Base-by-base conservation (phyloP, 805 yeast species). In the Zygosaccharomyces gambellarensis region DNA sequence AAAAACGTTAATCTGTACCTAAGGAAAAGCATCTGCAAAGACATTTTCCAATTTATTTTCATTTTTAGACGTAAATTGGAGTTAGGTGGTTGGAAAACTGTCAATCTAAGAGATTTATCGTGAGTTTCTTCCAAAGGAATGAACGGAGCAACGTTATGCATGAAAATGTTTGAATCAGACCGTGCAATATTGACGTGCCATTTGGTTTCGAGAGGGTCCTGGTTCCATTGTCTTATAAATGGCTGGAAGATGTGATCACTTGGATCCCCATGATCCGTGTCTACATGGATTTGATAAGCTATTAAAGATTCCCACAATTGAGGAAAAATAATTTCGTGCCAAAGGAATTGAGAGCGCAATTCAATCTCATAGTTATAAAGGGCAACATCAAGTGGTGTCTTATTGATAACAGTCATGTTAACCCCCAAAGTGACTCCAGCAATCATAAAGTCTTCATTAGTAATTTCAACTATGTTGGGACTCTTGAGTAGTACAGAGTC, bases 1-100 rank as follows among this genome's bases (percentile, higher is more conserved):
- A 87, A 83, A 36, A 85, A 70, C 1, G 87, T 80, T 11, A 92
- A 74, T 59, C 99, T 75, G 65, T 86, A 92, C 48, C 95, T 74
- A 56, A 90, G 71, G 4, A 87, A 83, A 42, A 90, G 67, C 54
- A 85, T 73, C 49, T 82, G 84, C 51, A 90, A 66, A 34, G 92
- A 83, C 39, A 65, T 39, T 1, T 43, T 21, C 66, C 68, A 60
- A 45, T 62, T 57, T 12, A 64, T 50, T 23, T 45, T 42, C 31
- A 65, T 28, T 5, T n/a, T 39, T 11, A 64, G 28, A n/a, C 46
- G 39, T 4, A 60, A 25, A 8, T 53, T 36, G 17, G 36, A 38
- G n/a, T 54, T 39, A 5, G 64, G 63, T 4, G 69, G 67, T 25
- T 55, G 30, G 22, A 57, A 45, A 7, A 62, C 40, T 17, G 57